Evolutionary conservation across 2,329 filamentous ascomycete species (phyloP).

Genomic region (Alternaria solani): DNA sequence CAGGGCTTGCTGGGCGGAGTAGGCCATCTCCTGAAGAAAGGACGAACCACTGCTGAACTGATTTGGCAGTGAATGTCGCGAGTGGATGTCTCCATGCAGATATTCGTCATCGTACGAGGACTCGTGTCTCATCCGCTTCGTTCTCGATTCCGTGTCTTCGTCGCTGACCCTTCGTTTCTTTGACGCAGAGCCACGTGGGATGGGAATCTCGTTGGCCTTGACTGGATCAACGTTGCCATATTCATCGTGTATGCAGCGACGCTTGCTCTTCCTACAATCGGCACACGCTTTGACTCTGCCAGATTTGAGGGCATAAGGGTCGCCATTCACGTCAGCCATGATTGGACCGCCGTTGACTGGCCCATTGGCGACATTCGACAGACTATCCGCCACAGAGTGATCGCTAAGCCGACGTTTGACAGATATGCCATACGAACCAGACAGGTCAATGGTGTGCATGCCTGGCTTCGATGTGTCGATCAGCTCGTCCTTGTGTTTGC

Average conservation of each 20-base stretch:
- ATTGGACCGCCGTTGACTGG: slow-evolving; percentile 42
- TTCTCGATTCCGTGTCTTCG: slow-evolving; percentile 29
- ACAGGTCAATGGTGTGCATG: slow-evolving; percentile 43
- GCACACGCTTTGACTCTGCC: slow-evolving; percentile 70
- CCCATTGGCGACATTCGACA: slow-evolving; percentile 23
- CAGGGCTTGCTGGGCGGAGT: slow-evolving; percentile 41
- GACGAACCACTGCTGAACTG: slow-evolving; percentile 31
- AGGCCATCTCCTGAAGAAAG: slow-evolving; percentile 38
- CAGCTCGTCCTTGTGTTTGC: slow-evolving; percentile 68
- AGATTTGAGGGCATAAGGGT: slow-evolving; percentile 60
- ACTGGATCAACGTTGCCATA: slow-evolving; percentile 69
- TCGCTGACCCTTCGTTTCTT: slow-evolving; percentile 60
- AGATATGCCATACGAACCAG: slow-evolving; percentile 43
- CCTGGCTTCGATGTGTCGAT: slow-evolving; percentile 42
- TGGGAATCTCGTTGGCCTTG: slow-evolving; percentile 68
- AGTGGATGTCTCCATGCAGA: slow-evolving; percentile 32
- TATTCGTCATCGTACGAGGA: slow-evolving; percentile 34
- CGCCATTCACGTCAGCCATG: slow-evolving; percentile 46
- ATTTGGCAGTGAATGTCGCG: slow-evolving; percentile 34
- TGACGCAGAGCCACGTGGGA: slow-evolving; percentile 65
- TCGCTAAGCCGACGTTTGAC: slow-evolving; percentile 47
- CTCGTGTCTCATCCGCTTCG: slow-evolving; percentile 43
- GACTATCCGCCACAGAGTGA: slow-evolving; percentile 33
- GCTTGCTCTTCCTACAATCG: slow-evolving; percentile 74
- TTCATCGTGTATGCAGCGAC: slow-evolving; percentile 72